Base-by-base conservation (phyloP, 768 basidiomycete species). In the Tulasnella sp. region DNA sequence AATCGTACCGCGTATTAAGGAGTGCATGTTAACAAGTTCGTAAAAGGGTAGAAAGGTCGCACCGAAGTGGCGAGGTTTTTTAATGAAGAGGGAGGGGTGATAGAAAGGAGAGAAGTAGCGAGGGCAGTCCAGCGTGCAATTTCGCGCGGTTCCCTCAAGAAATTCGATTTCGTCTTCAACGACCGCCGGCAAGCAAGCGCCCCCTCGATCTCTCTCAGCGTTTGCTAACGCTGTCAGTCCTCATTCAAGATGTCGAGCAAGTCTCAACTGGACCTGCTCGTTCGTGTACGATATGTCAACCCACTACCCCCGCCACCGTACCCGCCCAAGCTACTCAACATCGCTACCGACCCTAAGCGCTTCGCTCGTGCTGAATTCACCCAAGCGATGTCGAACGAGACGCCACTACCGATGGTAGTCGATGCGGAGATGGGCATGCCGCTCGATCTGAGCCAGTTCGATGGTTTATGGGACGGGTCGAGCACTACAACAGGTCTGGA, bases 401-500 rank as follows among this genome's bases (percentile, higher is more conserved):
- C 91, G 15, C 92, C 93, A 0, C 83, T 98, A 26, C 97, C 98
- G 0, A 96, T 99, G 94, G 92, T 99, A 80, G 92, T 98, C 1
- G 98, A 99, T 81, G 94, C 94, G 0, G 98, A 99, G 83, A 92
- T 92, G 81, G 98, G 98, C 0, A 96, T 99, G 96, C 96, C 96
- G 0, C 85, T 99, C 35, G 94, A 99, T 83, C 85, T 97, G 70
- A 92, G 92, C 23, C 89, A 88, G 76, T 96, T 91, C 88, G 91
- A 92, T 76, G 92, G 89, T 46, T 85, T 97, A 23, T 96, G 93
- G 94, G 90, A 92, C 73, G 93, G 94, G 79, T 90, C 90, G 0
- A 67, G 61, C 61, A 29, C 61, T 61, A 92, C 87, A 3, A 88
- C 91, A 74, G 86, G 93, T 92, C 73, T 80, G 87, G 81, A 26